Evolutionary conservation across 2,329 filamentous ascomycete genomes (phyloP), one percentile per base, ranked within the genome.

Genomic region (Ophiosphaerella korrae): DNA sequence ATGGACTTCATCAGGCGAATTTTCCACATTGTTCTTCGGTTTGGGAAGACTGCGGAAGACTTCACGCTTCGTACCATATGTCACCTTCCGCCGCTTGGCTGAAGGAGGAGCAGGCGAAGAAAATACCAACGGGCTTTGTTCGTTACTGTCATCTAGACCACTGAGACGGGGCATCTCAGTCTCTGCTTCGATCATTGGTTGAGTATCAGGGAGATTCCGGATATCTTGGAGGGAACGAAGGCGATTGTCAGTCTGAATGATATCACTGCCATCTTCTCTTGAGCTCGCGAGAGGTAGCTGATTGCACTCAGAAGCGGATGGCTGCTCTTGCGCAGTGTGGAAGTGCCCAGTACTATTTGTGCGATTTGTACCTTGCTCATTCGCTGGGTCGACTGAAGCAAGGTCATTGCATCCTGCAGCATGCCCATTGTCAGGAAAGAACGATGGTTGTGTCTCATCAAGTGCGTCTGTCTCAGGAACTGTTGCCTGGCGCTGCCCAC

Each of bases 261-360:
- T 35, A 38, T 62, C 55, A 24, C 57, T 63, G 18, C 49, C 55
- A 18, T 55, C 51, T 5, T 63, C 57, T 39, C 53, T 60, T 8
- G 56, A 58, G 24, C 49, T 54, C 12, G 48, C 38, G n/a, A 39
- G 57, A 24, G 44, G 53, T 1, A 37, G 42, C 31, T 50, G 48
- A 16, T 59, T 67, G 50, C 16, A 34, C 16, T 62, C 55, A 9
- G 64, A 70, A 6, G 50, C 55, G 13, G 68, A 67, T 7, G 72
- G 60, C 38, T 77, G 70, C 36, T 77, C 75, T 40, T 65, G 68
- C 14, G 75, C 76, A n/a, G 75, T 70, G 8, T 66, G 53, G 16
- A 64, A 70, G 3, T 37, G 44, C 13, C 58, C 60, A 3, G 58
- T 67, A 39, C 57, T 67, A 23, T 63, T 62, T 5, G 53, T 66